Evolutionary conservation across 495 filamentous ascomycete species (phyloP).

Genomic region (Penicillium fimorum): DNA sequence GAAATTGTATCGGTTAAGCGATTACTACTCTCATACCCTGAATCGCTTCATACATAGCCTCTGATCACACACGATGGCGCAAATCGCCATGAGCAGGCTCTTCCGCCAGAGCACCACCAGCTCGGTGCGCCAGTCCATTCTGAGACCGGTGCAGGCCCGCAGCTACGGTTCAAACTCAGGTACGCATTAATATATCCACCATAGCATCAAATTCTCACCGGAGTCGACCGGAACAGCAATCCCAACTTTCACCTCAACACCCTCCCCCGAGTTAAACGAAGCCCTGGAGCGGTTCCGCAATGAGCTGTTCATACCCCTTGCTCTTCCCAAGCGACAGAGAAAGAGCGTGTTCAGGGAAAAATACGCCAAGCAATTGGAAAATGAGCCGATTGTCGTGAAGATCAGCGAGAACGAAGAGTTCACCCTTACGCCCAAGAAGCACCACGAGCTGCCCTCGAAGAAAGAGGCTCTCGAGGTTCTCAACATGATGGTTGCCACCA

Average conservation of each 20-base stretch:
- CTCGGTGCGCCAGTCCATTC: constrained; percentile 35
- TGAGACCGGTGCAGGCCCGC: constrained; percentile 35
- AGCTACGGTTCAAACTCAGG: constrained; percentile 35
- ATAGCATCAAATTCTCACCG: not conserved
- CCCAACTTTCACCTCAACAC: constrained; percentile 51
- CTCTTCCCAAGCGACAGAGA: constrained; percentile 55
- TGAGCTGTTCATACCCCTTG: constrained; percentile 62
- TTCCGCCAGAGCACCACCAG: constrained; percentile 32
- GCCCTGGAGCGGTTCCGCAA: constrained; percentile 56
- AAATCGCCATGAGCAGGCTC: constrained; percentile 39
- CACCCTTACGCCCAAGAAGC: constrained; percentile 52
- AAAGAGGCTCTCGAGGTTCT: constrained; percentile 34
- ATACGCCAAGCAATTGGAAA: constrained; percentile 50
- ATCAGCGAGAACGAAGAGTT: constrained; percentile 56
- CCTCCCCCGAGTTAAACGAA: constrained; percentile 50
- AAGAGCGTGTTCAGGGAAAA: constrained; percentile 52
- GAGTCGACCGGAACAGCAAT: constrained; percentile 30
- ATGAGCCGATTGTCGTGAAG: constrained; percentile 60
- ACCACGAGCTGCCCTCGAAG: constrained; percentile 33
- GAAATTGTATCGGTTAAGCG: not conserved
- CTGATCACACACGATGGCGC: constrained; percentile 33
- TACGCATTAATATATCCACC: constrained; percentile 13
- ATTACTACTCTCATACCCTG: not conserved
- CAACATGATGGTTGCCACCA: constrained; percentile 50
- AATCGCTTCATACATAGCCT: not conserved